These are phyloP conservation scores for Solanum bulbocastanum DNA, from an alignment of 257 asterid species.

Conservation along the genomic window DNA sequence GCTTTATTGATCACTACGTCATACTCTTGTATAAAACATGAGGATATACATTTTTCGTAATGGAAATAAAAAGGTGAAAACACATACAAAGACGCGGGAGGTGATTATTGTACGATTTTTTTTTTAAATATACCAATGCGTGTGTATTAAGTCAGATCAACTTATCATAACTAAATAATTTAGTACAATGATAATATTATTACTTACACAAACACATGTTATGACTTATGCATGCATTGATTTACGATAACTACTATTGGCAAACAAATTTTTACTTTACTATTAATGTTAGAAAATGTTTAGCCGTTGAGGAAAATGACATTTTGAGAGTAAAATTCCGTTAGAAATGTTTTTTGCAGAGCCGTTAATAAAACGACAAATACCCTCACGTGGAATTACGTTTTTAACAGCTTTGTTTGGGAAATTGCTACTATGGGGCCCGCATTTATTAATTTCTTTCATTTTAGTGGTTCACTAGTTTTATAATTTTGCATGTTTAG, in stretches of 20 bases:
- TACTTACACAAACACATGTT: neutral
- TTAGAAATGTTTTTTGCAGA: conserved; percentile 8
- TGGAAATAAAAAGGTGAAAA: neutral
- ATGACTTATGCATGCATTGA: no score
- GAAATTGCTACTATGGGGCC: neutral
- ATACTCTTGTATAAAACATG: neutral
- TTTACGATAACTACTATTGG: neutral
- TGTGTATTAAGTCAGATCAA: neutral
- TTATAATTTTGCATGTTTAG: neutral
- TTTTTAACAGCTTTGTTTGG: neutral
- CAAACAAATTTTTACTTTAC: neutral
- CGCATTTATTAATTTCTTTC: neutral
- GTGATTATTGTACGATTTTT: neutral
- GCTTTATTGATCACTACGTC: neutral
- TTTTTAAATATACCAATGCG: neutral
- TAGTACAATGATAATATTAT: neutral
- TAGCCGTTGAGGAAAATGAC: neutral
- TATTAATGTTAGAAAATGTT: neutral
- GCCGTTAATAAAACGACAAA: conserved; percentile 43
- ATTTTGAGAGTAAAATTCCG: neutral
- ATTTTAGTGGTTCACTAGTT: neutral
- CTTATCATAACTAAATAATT: neutral
- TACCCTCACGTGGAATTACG: neutral
- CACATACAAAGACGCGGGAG: neutral
- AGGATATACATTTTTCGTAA: neutral